Percentiles rank a stretch among this genome's conserved stretches.
Conservation (phyloP, 768 basidiomycete species). For the Arthromyces matolae region DNA sequence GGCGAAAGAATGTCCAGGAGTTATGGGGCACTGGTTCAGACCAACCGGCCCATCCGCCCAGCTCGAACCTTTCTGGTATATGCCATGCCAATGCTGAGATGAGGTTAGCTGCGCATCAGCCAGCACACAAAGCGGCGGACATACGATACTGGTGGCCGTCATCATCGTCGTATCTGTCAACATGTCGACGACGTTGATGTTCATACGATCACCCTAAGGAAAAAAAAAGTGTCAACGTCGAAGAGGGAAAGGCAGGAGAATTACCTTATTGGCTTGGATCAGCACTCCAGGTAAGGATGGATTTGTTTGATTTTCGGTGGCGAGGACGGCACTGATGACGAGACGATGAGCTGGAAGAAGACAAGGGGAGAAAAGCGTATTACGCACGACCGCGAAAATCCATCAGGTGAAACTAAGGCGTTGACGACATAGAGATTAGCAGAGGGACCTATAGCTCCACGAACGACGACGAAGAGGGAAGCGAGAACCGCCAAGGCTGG, state of each 20-base stretch:
- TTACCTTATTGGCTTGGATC: conserved; percentile 1
- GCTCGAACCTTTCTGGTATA: not conserved
- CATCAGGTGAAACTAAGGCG: not conserved
- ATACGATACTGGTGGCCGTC: conserved; percentile 3
- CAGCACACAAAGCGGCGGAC: not conserved
- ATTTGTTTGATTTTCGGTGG: not conserved
- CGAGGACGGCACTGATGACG: not conserved
- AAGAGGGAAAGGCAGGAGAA: not conserved
- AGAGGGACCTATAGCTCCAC: not conserved
- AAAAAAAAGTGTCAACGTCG: not conserved
- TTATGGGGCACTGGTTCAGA: conserved; percentile 1
- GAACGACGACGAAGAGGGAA: not conserved
- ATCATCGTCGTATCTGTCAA: conserved; percentile 1
- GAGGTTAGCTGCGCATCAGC: not conserved
- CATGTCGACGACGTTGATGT: not conserved
- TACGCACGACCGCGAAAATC: conserved; percentile 1
- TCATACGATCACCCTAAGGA: conserved; percentile 1
- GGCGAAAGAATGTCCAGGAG: not conserved
- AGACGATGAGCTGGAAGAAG: not conserved
- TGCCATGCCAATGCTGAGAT: conserved; percentile 5
- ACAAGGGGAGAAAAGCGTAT: too few species aligned
- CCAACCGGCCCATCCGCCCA: conserved; percentile 5
- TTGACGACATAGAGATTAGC: conserved; percentile 4
- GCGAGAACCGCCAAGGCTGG: not conserved
- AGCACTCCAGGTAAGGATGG: not conserved